These are phyloP conservation scores for Pogostemon cablin DNA, from an alignment of 257 asterid species.

Conservation along the genomic window DNA sequence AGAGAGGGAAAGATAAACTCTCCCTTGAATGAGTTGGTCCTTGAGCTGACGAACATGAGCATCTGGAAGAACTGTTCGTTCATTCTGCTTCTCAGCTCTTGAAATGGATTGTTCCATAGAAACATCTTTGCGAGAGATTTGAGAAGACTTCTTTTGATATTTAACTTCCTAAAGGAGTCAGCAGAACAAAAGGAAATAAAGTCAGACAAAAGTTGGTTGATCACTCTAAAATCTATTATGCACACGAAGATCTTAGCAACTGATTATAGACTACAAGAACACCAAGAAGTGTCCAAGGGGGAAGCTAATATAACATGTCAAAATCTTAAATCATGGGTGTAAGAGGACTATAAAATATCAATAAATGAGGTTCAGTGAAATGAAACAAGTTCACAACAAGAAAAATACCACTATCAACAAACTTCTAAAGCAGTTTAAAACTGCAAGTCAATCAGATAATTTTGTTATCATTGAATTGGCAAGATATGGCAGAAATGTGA, in stretches of 20 bases:
- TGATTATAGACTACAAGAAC: neutral
- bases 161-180: conserved; percentile 37
- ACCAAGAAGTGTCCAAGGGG: neutral
- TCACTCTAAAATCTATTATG: neutral
- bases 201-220: neutral
- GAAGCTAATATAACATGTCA: neutral
- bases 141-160: conserved; percentile 25
- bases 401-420: neutral
- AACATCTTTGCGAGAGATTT: conserved; percentile 27
- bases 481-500: neutral
- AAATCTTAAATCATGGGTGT: neutral
- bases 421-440: conserved; percentile 7
- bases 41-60: conserved; percentile 51
- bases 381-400: neutral
- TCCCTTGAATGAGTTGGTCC: conserved; percentile 61
- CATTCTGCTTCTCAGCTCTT: conserved; percentile 40
- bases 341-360: neutral
- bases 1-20: conserved; percentile 51
- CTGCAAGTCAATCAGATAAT: neutral
- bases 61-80: conserved; percentile 33
- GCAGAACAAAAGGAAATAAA: conserved; percentile 20
- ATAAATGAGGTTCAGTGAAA: neutral
- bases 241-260: neutral
- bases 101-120: conserved; percentile 36
- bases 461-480: neutral